Evolutionary conservation across 2,329 filamentous ascomycete genomes (phyloP).

Genomic region (Nemania abortiva): DNA sequence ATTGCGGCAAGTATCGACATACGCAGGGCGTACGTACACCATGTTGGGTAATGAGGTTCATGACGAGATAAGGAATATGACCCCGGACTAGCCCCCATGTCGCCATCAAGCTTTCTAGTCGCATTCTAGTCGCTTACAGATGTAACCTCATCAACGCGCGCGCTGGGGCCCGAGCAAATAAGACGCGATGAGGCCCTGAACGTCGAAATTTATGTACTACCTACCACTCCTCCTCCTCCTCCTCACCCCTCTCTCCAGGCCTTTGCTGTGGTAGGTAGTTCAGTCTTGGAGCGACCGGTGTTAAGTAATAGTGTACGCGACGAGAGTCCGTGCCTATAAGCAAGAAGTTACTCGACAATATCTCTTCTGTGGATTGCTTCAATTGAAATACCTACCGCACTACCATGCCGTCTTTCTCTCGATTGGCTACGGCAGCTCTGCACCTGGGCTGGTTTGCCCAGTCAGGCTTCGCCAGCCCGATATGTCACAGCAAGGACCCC

Average conservation of each 20-base stretch:
- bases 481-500: conserved; percentile 34
- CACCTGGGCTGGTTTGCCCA: conserved; percentile 41
- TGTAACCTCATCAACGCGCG: conserved; percentile 14
- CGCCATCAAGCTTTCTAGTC: conserved; percentile 16
- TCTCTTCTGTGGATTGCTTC: conserved; percentile 3
- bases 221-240: not conserved
- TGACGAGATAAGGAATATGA: conserved; percentile 18
- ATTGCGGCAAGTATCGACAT: conserved; percentile 1
- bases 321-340: not conserved
- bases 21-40: too few species aligned
- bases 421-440: conserved; percentile 40
- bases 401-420: conserved; percentile 44
- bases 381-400: not conserved
- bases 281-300: conserved; percentile 4
- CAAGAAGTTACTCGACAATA: conserved; percentile 12
- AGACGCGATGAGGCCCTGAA: conserved; percentile 28
- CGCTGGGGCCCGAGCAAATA: conserved; percentile 18
- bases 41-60: not conserved
- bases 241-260: conserved; percentile 6
- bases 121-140: conserved; percentile 10
- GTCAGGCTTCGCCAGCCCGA: conserved; percentile 37
- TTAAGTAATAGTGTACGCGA: not conserved
- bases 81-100: conserved; percentile 34
- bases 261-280: conserved; percentile 19
- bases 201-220: not conserved